phyloP scores from a whole-genome alignment of 2,329 filamentous ascomycete genomes.

The Orbilia ellipsospora region DNA sequence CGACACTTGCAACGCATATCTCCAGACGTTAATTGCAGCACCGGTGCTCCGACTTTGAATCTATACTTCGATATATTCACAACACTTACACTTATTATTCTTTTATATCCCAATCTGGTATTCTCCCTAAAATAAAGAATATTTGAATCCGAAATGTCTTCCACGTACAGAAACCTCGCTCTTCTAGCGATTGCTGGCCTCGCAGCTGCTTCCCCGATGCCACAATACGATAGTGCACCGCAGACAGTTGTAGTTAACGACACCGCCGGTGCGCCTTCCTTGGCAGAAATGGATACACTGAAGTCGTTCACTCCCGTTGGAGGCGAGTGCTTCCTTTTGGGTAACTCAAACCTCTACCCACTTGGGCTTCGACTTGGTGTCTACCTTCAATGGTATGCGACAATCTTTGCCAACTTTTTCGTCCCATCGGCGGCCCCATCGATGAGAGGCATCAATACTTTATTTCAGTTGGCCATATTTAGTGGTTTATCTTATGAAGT shows the following conservation, averaged over 20 bases:
- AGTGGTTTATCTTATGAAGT: conserved; percentile 46
- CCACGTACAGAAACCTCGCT: conserved; percentile 41
- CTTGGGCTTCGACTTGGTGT: conserved; percentile 48
- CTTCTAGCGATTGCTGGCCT: conserved; percentile 37
- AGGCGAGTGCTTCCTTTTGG: conserved; percentile 50
- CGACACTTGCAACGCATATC: conserved; percentile 7
- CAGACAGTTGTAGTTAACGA: conserved; percentile 32
- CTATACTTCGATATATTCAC: conserved; percentile 8
- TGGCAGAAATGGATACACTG: conserved; percentile 44
- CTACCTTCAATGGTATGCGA: conserved; percentile 54
- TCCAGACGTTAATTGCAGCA: background rate
- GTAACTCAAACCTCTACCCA: conserved; percentile 44
- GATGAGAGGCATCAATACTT: conserved; percentile 51
- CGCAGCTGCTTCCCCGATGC: conserved; percentile 33
- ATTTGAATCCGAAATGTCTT: conserved; percentile 35
- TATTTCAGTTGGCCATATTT: conserved; percentile 50
- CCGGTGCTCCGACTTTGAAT: conserved; percentile 14
- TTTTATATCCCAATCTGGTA: conserved; percentile 38
- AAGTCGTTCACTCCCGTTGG: conserved; percentile 45
- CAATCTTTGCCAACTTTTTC: conserved; percentile 55
- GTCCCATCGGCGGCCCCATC: conserved; percentile 47
- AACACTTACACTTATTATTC: conserved; percentile 9
- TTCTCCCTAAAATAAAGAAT: conserved; percentile 12
- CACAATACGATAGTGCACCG: conserved; percentile 47
- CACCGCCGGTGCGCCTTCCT: conserved; percentile 39